phyloP scores from a whole-genome alignment of 2,329 filamentous ascomycete genomes.

The Fusarium mangiferae region DNA sequence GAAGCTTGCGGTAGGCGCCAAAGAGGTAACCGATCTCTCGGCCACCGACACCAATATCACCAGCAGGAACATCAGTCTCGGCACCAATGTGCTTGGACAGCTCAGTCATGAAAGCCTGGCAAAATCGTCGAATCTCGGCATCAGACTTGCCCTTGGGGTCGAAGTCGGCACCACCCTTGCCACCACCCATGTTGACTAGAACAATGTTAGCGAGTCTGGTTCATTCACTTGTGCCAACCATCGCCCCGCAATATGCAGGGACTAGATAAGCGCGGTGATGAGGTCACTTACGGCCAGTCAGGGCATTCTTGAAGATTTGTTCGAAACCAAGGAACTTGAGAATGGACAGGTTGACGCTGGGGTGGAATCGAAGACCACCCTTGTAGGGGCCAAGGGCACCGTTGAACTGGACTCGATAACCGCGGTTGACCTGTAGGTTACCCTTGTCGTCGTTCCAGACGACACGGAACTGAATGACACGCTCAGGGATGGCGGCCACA shows the following conservation, averaged over 20 bases:
- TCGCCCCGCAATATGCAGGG: slow-evolving; percentile 30
- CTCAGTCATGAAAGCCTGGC: slow-evolving; percentile 94
- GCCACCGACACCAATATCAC: slow-evolving; percentile 93
- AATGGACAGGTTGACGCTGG: slow-evolving; percentile 81
- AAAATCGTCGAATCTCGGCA: slow-evolving; percentile 97
- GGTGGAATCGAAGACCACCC: slow-evolving; percentile 95
- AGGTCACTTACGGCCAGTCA: slow-evolving; percentile 81
- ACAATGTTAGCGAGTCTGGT: slow-evolving; percentile 27
- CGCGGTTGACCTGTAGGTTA: slow-evolving; percentile 89
- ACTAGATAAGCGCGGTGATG: not conserved
- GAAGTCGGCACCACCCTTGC: slow-evolving; percentile 97
- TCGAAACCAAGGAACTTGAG: slow-evolving; percentile 99
- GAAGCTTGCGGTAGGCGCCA: slow-evolving; percentile 88
- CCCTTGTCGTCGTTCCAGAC: slow-evolving; percentile 96
- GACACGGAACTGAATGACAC: slow-evolving; percentile 96
- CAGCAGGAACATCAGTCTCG: slow-evolving; percentile 94
- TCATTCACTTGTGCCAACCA: not conserved
- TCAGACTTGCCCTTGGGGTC: slow-evolving; percentile 99
- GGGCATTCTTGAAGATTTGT: slow-evolving; percentile 99
- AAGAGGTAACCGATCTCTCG: slow-evolving; percentile 97
- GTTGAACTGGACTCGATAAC: slow-evolving; percentile 98
- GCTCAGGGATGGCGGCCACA: slow-evolving; percentile 91
- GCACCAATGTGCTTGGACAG: slow-evolving; percentile 95
- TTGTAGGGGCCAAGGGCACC: slow-evolving; percentile 97
- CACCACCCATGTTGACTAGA: slow-evolving; percentile 82